Percentiles rank a stretch among this genome's conserved stretches.
phyloP scores from a whole-genome alignment of 1,284 basidiomycete species.

The Peniophora sp. region DNA sequence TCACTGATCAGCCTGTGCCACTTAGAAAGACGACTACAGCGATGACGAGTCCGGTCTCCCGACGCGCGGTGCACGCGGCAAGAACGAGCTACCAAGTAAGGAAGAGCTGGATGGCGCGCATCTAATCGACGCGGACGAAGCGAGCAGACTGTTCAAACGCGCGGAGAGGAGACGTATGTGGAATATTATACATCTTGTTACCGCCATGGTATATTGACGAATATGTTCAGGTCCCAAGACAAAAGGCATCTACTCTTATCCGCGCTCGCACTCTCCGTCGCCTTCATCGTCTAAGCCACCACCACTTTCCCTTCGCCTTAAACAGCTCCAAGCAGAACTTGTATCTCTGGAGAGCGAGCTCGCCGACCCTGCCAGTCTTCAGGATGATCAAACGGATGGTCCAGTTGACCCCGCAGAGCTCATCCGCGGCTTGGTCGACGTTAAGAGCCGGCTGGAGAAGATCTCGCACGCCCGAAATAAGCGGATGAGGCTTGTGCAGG shows the following conservation, averaged over 20 bases:
- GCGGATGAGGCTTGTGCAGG: constrained; percentile 55
- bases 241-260: constrained; percentile 57
- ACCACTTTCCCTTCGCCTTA: constrained; percentile 54
- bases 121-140: constrained; percentile 49
- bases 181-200: neutral
- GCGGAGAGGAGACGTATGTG: constrained; percentile 52
- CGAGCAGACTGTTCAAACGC: constrained; percentile 56
- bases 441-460: constrained; percentile 58
- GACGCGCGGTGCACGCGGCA: constrained; percentile 26
- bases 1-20: neutral
- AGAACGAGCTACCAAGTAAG: constrained; percentile 24
- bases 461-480: constrained; percentile 60
- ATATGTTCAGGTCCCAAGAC: constrained; percentile 30
- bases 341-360: constrained; percentile 59
- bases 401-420: constrained; percentile 67
- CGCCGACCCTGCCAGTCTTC: constrained; percentile 60
- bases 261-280: constrained; percentile 50
- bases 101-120: constrained; percentile 47
- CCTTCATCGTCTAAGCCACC: constrained; percentile 28
- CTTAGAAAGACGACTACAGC: constrained; percentile 51
- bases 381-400: constrained; percentile 43
- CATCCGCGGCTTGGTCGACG: constrained; percentile 67
- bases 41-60: constrained; percentile 50
- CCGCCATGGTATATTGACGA: constrained; percentile 2
- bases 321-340: constrained; percentile 56